Evolutionary conservation across 2,329 filamentous ascomycete species (phyloP), one percentile per base, ranked within the genome.

Genomic region (Venturia oleaginea): DNA sequence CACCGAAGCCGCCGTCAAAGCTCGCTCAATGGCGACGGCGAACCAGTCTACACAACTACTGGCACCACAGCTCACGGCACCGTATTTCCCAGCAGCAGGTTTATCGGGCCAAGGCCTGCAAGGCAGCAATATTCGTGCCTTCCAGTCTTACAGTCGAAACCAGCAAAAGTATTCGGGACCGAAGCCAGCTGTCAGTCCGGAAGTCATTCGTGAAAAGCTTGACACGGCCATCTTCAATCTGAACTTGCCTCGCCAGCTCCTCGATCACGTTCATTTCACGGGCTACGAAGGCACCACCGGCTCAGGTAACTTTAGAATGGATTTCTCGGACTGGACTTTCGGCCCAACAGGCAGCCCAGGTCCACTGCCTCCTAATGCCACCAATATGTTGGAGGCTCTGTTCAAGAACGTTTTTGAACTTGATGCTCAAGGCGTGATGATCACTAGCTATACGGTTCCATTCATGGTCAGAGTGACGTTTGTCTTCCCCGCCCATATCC

Each of bases 1-100:
- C 40, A 43, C 59, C 10, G 37, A 60, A 27, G 59, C 59, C 19
- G 59, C 59, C 34, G 59, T 40, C n/a, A 43, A 60, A 40, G 59
- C 59, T 37, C 59, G 59, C 22, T 40, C 34, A 60, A 15, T 60
- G 59, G 40, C 59, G 22, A 40, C 34, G 3, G 4, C 11, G 15
- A 60, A 8, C 17, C 34, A 17, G n/a, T 42, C 59, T 43, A 24
- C 59, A 7, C 40, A 32, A 11, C 15, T 40, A 17, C 59, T 42
- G 13, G 59, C 37, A 32, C 22, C 34, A 42, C 24, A 40, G 32
- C 57, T 40, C 43, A n/a, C 22, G 2, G 34, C 34, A 1, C 34
- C 57, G n/a, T 24, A 24, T 7, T 37, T 27, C n/a, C 37, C 19
- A 60, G n/a, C 34, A 30, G n/a, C 24, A 19, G 22, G 37, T 19